Evolutionary conservation across 345 rosid species (phyloP), one percentile per base, ranked within the genome.

Genomic region (Acer campestre): DNA sequence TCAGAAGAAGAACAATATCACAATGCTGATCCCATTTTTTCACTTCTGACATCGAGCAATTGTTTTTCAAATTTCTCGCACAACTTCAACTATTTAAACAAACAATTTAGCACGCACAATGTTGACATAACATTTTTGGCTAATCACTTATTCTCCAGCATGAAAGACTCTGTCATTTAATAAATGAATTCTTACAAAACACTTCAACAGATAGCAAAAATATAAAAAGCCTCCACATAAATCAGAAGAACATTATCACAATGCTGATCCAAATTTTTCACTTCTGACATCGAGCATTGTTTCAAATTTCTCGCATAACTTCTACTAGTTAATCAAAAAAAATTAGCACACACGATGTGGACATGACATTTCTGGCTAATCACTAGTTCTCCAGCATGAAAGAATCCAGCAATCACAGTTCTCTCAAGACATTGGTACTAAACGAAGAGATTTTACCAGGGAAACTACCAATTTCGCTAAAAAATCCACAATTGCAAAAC

Each of bases 191-290:
- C 38, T 35, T 35, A 35, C 38, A 35, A 35, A 4, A 35, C 38
- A 35, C 38, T 35, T 35, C 38, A 35, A 35, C 38, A 35, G 38
- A 78, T 18, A 11, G 35, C 14, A 20, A 59, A 11, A 58, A 53
- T 56, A 10, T 53, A 67, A n/a, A 58, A 13, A 6, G 42, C 18
- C 18, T 58, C 55, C 18, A 14, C 2, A 1, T 1, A 20, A 42
- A 68, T 59, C 62, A 67, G 46, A 31, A 20, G 14, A 38, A 73
- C 4, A 42, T 23, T 8, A 22, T n/a, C 42, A 46, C 17, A 7
- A 74, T 25, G 27, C 61, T 25, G 27, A 62, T 62, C 55, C 48
- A 63, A 46, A 35, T 18, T 44, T 46, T 62, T 29, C 77, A 48
- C 61, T 23, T 48, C 7, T 18, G 14, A 10, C 61, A 18, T 74